Percentiles rank a stretch among this genome's conserved stretches.
Conservation (phyloP, 352 stramenopile genomes). For the Phytophthora pluvialis region DNA sequence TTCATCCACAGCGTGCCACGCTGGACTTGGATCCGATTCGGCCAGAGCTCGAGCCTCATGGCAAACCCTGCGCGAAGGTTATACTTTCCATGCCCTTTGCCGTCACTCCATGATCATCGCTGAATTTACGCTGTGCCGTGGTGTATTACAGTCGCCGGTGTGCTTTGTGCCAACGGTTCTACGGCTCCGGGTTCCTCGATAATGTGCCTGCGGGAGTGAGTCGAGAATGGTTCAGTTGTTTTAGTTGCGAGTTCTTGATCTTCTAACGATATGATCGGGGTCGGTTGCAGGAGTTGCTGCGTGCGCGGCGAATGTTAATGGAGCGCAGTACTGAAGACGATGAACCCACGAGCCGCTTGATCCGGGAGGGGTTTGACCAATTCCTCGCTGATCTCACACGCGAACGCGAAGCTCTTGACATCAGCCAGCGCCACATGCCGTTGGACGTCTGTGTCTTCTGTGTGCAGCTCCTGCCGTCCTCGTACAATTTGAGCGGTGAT, state of each 20-base stretch:
- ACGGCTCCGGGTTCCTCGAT: conserved; percentile 53
- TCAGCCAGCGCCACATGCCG: conserved; percentile 35
- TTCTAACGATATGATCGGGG: not conserved
- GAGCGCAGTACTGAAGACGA: conserved; percentile 40
- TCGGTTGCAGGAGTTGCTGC: conserved; percentile 52
- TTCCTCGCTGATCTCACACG: conserved; percentile 56
- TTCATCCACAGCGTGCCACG: no score
- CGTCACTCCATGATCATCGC: not conserved
- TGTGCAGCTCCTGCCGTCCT: conserved; percentile 54
- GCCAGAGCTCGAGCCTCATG: not conserved
- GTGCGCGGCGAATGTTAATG: conserved; percentile 59
- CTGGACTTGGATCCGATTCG: no score
- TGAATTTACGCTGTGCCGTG: not conserved
- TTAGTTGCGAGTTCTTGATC: conserved; percentile 4
- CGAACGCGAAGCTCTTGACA: conserved; percentile 32
- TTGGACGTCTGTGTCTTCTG: conserved; percentile 63
- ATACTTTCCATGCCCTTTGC: not conserved
- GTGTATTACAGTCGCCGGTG: conserved; percentile 39
- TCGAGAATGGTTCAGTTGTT: not conserved
- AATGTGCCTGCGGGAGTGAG: conserved; percentile 56
- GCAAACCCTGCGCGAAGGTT: conserved; percentile 22
- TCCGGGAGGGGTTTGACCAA: conserved; percentile 45
- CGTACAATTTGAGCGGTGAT: conserved; percentile 46
- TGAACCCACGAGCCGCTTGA: conserved; percentile 20
- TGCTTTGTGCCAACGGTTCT: conserved; percentile 55